Conservation (phyloP, 345 rosid species). For the Populus deltoides region DNA sequence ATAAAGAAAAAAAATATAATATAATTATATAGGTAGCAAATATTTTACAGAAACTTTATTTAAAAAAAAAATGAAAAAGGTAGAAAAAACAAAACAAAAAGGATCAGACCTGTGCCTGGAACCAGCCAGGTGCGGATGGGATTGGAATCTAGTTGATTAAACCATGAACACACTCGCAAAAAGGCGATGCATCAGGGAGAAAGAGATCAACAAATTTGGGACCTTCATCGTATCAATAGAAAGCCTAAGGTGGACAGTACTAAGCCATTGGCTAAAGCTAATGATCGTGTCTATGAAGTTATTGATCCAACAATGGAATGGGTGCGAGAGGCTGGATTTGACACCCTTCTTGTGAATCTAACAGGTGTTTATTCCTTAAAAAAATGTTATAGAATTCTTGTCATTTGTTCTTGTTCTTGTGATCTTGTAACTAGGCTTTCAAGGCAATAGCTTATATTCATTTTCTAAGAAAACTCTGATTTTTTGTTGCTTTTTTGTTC, state of each 20-base stretch:
- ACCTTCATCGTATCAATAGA: background rate
- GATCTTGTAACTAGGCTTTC: too few relatives aligned
- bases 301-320: constrained; percentile 32
- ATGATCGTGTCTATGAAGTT: constrained; percentile 27
- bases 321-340: constrained; percentile 27
- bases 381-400: background rate
- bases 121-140: too few relatives aligned
- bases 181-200: background rate
- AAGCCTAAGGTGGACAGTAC: background rate
- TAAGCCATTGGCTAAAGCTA: background rate
- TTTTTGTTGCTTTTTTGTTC: background rate
- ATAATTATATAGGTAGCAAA: too few relatives aligned
- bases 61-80: too few relatives aligned
- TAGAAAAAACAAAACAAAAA: too few relatives aligned
- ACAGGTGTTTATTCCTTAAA: constrained; percentile 20
- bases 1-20: too few relatives aligned
- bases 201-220: background rate
- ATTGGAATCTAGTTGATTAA: too few relatives aligned
- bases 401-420: background rate
- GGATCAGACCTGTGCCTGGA: too few relatives aligned
- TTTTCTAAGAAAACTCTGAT: too few relatives aligned
- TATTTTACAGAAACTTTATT: too few relatives aligned
- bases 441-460: too few relatives aligned
- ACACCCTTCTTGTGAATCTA: constrained; percentile 28
- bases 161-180: too few relatives aligned